These are phyloP conservation scores for Trichoderma orchidacearum DNA, from an alignment of 495 filamentous ascomycete genomes.

Conservation along the genomic window DNA sequence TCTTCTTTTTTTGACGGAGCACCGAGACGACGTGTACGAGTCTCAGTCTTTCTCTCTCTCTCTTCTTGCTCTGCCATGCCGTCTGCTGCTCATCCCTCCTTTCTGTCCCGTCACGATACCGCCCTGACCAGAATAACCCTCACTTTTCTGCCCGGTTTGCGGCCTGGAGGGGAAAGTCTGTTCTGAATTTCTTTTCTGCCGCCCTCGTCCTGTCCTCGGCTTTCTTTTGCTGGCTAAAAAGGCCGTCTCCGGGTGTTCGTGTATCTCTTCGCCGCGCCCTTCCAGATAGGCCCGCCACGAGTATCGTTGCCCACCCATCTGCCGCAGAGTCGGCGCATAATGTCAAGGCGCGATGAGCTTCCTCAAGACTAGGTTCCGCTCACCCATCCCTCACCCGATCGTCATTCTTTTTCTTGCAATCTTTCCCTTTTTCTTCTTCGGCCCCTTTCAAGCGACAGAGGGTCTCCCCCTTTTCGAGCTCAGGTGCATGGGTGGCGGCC, in stretches of 20 bases:
- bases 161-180: neutral
- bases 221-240: neutral
- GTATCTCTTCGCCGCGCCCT: neutral
- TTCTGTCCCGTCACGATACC: slow-evolving; percentile 1
- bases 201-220: neutral
- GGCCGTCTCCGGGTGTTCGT: neutral
- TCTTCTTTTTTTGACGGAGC: neutral
- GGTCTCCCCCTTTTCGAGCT: neutral
- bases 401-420: neutral
- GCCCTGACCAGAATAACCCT: neutral
- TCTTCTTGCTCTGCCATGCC: neutral
- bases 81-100: no score
- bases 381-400: no score
- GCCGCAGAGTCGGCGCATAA: neutral
- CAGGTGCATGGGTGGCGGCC: neutral
- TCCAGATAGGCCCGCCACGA: neutral
- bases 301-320: neutral
- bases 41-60: neutral
- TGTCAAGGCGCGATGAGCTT: slow-evolving; percentile 4
- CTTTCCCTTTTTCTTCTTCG: neutral
- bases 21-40: no score
- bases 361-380: slow-evolving; percentile 3
- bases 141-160: neutral
- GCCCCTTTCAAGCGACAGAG: neutral
- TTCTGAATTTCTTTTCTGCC: neutral